Evolutionary conservation across 768 basidiomycete species (phyloP), one percentile per base, ranked within the genome.

Genomic region (Guyanaporus albipodus): DNA sequence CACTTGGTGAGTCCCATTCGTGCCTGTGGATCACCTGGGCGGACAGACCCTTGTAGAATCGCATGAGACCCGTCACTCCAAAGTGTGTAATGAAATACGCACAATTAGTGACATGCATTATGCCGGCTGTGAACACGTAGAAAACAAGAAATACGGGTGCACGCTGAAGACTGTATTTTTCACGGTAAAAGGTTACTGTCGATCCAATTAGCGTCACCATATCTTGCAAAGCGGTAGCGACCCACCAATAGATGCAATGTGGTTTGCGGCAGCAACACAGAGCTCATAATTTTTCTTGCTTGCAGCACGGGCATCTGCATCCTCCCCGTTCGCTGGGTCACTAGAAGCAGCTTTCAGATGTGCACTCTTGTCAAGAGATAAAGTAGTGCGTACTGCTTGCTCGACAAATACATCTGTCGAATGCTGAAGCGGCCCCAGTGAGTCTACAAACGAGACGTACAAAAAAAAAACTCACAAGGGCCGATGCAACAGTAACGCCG

Each of bases 51-150:
- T 61, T 83, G 52, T 6, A 40, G 18, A 26, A 33, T 18, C 23
- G 33, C 29, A 38, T 57, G 36, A 48, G 47, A 46, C n/a, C n/a
- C 19, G 4, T 19, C 29, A 17, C 6, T 14, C 9, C 23, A 27
- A 46, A 10, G 36, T 29, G 42, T 18, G 21, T 21, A 40, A 39
- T 6, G 4, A 17, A 22, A 17, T 1, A 76, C 87, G 54, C 58
- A 91, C 87, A 64, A 32, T 72, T 82, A 2, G 80, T 80, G 37
- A 87, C 78, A 56, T 90, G 88, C 84, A 86, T 87, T 42, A 90
- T 79, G 46, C 79, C 79, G 14, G 87, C 86, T 3, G 83, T 83
- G 68, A 91, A 91, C 14, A 87, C 71, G 57, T 88, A 89, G 59
- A 88, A 91, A 56, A 78, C 83, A 23, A 87, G 67, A 60, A 87